phyloP scores from a whole-genome alignment of 108 stramenopile genomes.

The Skeletonema tropicum region DNA sequence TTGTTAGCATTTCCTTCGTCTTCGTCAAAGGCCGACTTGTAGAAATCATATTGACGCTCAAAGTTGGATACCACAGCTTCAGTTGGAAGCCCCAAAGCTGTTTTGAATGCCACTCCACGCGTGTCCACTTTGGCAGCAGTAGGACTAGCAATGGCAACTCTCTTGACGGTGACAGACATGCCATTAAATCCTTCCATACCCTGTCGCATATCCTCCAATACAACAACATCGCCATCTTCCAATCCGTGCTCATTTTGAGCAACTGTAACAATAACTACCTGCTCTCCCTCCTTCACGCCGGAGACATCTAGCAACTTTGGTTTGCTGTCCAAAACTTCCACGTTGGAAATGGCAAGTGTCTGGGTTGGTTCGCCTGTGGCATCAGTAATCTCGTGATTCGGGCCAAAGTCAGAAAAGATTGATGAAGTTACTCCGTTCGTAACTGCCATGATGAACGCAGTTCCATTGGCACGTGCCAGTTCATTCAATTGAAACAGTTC shows the following conservation, averaged over 20 bases:
- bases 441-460: constrained; percentile 50
- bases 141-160: constrained; percentile 55
- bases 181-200: constrained; percentile 46
- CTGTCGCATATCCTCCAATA: constrained; percentile 56
- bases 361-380: constrained; percentile 58
- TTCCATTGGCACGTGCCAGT: constrained; percentile 35
- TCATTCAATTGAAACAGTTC: constrained; percentile 38
- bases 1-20: constrained; percentile 33
- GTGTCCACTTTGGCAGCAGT: constrained; percentile 59
- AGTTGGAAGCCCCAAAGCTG: constrained; percentile 47
- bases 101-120: constrained; percentile 52
- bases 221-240: constrained; percentile 55
- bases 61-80: constrained; percentile 48
- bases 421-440: constrained; percentile 50
- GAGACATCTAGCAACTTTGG: constrained; percentile 47
- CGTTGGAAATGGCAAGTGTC: constrained; percentile 48
- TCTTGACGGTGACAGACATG: constrained; percentile 47
- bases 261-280: constrained; percentile 53
- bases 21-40: constrained; percentile 39
- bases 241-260: constrained; percentile 56
- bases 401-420: constrained; percentile 54
- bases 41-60: constrained; percentile 56
- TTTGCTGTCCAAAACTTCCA: constrained; percentile 48
- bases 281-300: constrained; percentile 49
- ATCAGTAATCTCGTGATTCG: constrained; percentile 48